phyloP scores from a whole-genome alignment of 2,329 filamentous ascomycete species.

The Pseudofabraea citricarpa region DNA sequence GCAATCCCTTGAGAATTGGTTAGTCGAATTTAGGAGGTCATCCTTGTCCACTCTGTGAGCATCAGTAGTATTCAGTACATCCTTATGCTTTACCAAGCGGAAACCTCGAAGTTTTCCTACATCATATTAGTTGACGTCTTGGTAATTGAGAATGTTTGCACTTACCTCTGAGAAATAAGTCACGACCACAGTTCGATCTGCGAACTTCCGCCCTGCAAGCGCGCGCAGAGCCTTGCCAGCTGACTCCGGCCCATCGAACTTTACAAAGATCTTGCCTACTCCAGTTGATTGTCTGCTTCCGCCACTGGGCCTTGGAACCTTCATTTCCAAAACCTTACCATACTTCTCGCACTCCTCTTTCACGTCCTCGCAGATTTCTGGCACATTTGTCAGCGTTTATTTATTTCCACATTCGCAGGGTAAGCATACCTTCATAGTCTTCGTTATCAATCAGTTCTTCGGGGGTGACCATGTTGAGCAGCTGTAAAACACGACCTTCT shows the following conservation, averaged over 20 bases:
- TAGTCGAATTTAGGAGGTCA: not conserved
- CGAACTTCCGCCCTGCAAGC: conserved; percentile 93
- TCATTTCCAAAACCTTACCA: conserved; percentile 79
- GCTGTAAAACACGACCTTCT: conserved; percentile 77
- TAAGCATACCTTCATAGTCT: conserved; percentile 78
- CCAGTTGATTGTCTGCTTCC: conserved; percentile 80
- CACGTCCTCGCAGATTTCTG: conserved; percentile 96
- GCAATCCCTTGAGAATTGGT: not conserved
- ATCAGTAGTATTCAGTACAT: not conserved
- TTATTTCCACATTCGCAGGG: conserved; percentile 5
- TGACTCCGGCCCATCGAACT: conserved; percentile 74
- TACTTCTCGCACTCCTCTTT: conserved; percentile 91
- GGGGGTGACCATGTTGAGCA: conserved; percentile 97
- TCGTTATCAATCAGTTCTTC: conserved; percentile 92
- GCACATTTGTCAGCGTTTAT: conserved; percentile 29
- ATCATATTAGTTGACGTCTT: conserved; percentile 9
- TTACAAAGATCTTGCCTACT: conserved; percentile 97
- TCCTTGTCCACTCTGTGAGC: not conserved
- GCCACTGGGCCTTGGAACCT: conserved; percentile 82
- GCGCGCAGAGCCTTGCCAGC: conserved; percentile 81
- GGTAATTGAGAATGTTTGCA: not conserved
- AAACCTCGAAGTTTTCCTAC: conserved; percentile 81
- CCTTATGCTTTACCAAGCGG: conserved; percentile 25
- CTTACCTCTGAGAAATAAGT: conserved; percentile 92
- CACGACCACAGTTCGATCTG: conserved; percentile 90